Conservation (phyloP, 2,329 filamentous ascomycete species). For the Thermoascus crustaceus region DNA sequence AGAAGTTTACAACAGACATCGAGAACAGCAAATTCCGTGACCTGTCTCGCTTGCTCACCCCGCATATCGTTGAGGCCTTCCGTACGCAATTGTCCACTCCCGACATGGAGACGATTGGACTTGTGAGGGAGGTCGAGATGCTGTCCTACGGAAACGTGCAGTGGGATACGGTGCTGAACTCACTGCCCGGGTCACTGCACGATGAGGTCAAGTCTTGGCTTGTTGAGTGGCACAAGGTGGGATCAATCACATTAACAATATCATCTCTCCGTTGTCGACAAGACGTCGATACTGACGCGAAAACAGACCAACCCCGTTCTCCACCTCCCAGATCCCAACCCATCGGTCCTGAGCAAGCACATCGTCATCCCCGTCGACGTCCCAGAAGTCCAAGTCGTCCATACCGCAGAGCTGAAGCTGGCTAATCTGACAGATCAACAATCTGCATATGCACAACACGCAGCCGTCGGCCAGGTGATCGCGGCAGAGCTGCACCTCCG, state of each 20-base stretch:
- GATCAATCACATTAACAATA: too few species aligned
- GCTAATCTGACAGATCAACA: conserved; percentile 16
- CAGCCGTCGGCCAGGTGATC: conserved; percentile 41
- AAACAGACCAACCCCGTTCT: conserved; percentile 29
- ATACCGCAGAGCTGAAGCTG: conserved; percentile 53
- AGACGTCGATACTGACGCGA: too few species aligned
- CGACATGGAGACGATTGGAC: conserved; percentile 46
- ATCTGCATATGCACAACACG: conserved; percentile 21
- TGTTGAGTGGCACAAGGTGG: conserved; percentile 49
- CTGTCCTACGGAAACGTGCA: conserved; percentile 44
- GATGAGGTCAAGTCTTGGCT: conserved; percentile 45
- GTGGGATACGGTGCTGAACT: conserved; percentile 46
- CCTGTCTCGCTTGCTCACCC: conserved; percentile 44
- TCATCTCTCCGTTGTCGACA: too few species aligned
- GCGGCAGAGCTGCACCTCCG: conserved; percentile 42
- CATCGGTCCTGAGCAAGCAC: conserved; percentile 43
- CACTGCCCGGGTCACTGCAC: conserved; percentile 39
- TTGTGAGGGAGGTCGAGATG: conserved; percentile 46
- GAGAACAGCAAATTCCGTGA: conserved; percentile 38
- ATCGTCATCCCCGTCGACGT: conserved; percentile 88
- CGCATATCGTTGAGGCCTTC: conserved; percentile 42
- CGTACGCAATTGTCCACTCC: conserved; percentile 38
- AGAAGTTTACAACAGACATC: conserved; percentile 41
- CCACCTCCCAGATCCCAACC: conserved; percentile 21
- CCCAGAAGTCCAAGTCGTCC: conserved; percentile 71